Evolutionary conservation across 257 asterid genomes (phyloP).

Genomic region (Dorcoceras hygrometricum): DNA sequence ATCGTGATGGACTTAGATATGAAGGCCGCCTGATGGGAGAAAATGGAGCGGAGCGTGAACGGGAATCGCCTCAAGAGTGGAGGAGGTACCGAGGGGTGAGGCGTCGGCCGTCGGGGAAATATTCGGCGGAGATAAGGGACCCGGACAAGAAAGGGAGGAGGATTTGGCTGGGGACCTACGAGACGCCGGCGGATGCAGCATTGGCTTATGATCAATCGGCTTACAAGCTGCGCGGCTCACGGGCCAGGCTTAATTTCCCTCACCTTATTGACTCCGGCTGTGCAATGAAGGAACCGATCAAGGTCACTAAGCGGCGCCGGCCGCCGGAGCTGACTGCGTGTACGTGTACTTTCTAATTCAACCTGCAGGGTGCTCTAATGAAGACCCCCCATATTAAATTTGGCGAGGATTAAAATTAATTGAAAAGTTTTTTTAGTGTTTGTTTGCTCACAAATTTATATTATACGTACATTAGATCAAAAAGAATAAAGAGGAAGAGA

Average conservation of each 20-base stretch:
- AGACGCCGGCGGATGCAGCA: constrained; percentile 41
- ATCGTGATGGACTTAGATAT: background rate
- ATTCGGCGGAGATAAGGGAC: constrained; percentile 36
- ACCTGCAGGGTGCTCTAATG: too few relatives aligned
- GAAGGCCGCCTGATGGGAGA: background rate
- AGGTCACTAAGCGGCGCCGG: constrained; percentile 20
- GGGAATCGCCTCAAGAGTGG: constrained; percentile 17
- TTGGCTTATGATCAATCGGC: constrained; percentile 41
- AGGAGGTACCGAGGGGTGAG: constrained; percentile 36
- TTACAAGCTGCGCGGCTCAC: constrained; percentile 30
- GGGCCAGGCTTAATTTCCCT: constrained; percentile 35
- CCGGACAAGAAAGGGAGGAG: constrained; percentile 29
- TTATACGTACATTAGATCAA: too few relatives aligned
- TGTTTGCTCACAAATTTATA: too few relatives aligned
- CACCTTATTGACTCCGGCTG: constrained; percentile 21
- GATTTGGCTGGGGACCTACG: constrained; percentile 41
- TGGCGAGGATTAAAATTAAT: too few relatives aligned
- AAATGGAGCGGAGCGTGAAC: background rate
- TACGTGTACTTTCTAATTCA: too few relatives aligned
- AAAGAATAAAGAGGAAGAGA: too few relatives aligned
- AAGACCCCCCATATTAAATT: too few relatives aligned
- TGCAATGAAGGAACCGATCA: constrained; percentile 9
- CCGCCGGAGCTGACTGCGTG: background rate
- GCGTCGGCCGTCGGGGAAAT: constrained; percentile 44
- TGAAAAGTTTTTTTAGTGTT: too few relatives aligned